Base-by-base conservation (phyloP, 2,329 filamentous ascomycete genomes). In the Cladosporium sphaerospermum region DNA sequence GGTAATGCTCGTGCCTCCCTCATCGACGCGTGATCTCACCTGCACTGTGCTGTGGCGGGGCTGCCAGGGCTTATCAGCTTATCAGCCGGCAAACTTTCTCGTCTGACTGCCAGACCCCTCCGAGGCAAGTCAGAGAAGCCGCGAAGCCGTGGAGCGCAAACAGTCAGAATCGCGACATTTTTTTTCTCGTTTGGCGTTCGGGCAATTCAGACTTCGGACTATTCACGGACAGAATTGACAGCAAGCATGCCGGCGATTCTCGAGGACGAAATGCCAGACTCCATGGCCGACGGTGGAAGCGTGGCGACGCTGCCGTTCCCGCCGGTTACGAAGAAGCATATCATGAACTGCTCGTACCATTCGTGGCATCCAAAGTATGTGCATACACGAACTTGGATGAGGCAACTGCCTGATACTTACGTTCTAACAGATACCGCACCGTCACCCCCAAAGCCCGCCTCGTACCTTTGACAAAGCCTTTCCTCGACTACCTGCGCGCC, bases 341-440 rank as follows among this genome's bases (percentile, higher is more conserved):
- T 99, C 56, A 75, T 96, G 52, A 87, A 96, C 71, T 99, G 92
- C 73, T 95, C 93, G 40, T 96, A 95, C 70, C 88, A 96, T 68
- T 82, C 79, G 56, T 99, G 93, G 93, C 89, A 96, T 64, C 83
- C 87, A 45, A 85, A 81, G 78, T 89, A 73, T 48, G 74, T 64
- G 6, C 23, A 36, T 45, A 43, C 49, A 36, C 42, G 11, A 10
- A 10, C 19, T 2, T n/a, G n/a, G 4, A 13, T 36, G 14, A 43
- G 14, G 13, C 32, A 18, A 16, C 44, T 48, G 13, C 41, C 59
- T 62, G 34, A 65, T 16, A 11, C 14, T 7, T 39, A 11, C 34
- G 6, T 19, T n/a, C 34, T 9, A 11, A 10, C 49, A 88, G 83
- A 69, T 96, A 95, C 68, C 85, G 88, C 55, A 76, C 82, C 7